Evolutionary conservation across 352 stramenopile species (phyloP).

Genomic region (Elongisporangium prolatum): DNA sequence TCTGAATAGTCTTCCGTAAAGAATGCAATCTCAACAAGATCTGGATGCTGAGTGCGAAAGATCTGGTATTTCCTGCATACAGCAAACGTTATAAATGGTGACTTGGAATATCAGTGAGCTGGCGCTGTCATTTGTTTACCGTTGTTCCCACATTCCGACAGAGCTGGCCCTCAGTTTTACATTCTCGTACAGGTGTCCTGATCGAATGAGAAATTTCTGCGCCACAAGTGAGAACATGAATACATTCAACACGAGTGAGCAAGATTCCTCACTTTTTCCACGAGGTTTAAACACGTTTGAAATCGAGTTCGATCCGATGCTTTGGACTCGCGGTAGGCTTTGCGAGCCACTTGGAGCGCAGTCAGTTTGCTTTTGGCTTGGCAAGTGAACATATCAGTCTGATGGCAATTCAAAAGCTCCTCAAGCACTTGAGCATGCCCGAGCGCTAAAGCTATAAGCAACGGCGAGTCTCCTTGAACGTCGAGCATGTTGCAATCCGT

Average conservation of each 20-base stretch:
- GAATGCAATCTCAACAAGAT: neutral
- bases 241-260: no score
- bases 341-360: neutral
- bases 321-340: neutral
- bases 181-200: neutral
- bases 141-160: no score
- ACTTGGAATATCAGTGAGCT: no score
- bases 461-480: conserved; percentile 47
- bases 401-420: neutral
- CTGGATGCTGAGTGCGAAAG: neutral
- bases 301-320: neutral
- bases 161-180: no score
- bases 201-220: neutral
- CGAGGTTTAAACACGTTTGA: neutral
- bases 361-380: neutral
- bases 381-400: neutral
- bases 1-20: neutral
- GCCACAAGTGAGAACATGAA: no score
- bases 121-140: no score
- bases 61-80: neutral
- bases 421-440: neutral
- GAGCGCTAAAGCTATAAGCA: conserved; percentile 12
- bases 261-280: neutral
- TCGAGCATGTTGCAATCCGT: conserved; percentile 54
- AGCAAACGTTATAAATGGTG: no score